Evolutionary conservation across 164 flowering plant species (phyloP), one percentile per base, ranked within the genome.

Genomic region (Dillenia turbinata): DNA sequence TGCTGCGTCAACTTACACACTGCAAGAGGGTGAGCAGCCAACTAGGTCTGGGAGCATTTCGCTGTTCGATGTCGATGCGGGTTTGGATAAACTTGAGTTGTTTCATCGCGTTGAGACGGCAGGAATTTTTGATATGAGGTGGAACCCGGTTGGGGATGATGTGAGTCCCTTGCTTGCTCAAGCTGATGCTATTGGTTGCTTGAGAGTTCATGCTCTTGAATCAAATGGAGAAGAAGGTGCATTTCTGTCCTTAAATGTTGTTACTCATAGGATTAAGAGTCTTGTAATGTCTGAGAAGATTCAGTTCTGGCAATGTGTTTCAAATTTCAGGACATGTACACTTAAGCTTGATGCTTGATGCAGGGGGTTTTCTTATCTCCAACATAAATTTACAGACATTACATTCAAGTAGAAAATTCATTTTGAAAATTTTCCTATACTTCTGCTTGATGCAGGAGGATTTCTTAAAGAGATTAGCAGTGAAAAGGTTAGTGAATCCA

Each of bases 51-150:
- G 99, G 10, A 81, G 88, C 76, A 77, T 95, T 26, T 82, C 90
- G 0, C 78, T 94, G 48, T 95, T 88, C 66, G 73, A 87, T 46
- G 88, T 89, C 7, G 74, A 79, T 72, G 77, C 78, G 52, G 81
- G 78, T 19, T 12, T 24, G 10, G 81, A 79, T 10, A 17, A 63
- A 4, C 71, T 95, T 24, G 72, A 81, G 1, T 61, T 85, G 78
- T 50, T 83, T 49, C 76, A 88, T 54, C 66, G 67, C 1, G 65
- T 84, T 11, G 79, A 83, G 1, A 83, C 96, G 5, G 78, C 87
- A 9, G 97, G 97, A 14, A 75, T 95, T 3, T 95, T 95, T 69
- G 97, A 95, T 74, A 81, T 95, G 12, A 91, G 84, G 75, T 91
- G 99, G 97, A 85, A 71, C 59, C 88, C 86, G 1, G 60, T 54